Evolutionary conservation across 768 basidiomycete genomes (phyloP), one percentile per base, ranked within the genome.

Genomic region (Panaeolus papilionaceus): DNA sequence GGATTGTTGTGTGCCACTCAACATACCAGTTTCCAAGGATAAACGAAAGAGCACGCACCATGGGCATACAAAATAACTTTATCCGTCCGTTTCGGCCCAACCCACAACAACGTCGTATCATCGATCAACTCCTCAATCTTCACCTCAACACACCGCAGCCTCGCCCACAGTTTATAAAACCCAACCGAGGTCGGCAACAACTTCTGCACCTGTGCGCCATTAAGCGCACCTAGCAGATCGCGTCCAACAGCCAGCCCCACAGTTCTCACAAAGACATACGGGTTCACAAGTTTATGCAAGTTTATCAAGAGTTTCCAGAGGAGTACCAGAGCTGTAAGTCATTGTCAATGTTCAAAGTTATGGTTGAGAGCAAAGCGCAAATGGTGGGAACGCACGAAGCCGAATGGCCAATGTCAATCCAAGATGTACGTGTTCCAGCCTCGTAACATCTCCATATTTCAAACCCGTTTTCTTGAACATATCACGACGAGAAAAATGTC

Each of bases 61-160:
- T 75, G 78, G 2, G 73, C 28, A 62, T 68, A 76, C n/a, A 76
- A 45, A 1, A 79, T 33, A 3, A 78, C 75, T 11, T 68, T 71
- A 7, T 77, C 75, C 7, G 71, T 70, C 42, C 74, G 69, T 64
- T 75, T 79, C 10, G 63, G 68, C 26, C 72, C 76, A 54, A 79
- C 66, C 78, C 77, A 79, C 38, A 75, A 37, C 39, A 76, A 51
- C 18, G 61, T 54, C 14, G 71, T 71, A 40, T 74, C 73, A 20
- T 74, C 70, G 3, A 71, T 67, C 18, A 78, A 61, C 37, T 74
- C 72, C 23, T 78, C 76, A 38, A 75, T 42, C 2, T 44, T 69
- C 4, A 42, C 38, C 33, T 68, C 64, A 33, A 73, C 44, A 26
- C 71, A 64, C 14, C 63, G 66, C 8, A 33, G 37, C 54, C 68